Evolutionary conservation across 2,329 filamentous ascomycete genomes (phyloP).

Genomic region (Paramyrothecium sp.): DNA sequence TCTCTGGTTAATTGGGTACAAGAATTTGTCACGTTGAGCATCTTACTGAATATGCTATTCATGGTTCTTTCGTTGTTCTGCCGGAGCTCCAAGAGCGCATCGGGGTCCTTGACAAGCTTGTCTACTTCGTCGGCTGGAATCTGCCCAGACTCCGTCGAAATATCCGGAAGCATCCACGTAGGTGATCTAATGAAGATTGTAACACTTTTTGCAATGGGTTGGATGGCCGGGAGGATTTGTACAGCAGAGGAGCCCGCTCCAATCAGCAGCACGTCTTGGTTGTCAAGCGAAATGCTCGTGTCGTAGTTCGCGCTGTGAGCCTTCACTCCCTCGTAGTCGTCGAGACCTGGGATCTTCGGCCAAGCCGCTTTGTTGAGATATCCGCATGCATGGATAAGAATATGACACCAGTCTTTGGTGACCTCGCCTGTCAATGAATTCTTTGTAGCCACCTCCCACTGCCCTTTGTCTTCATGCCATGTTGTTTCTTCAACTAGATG

Average conservation of each 20-base stretch:
- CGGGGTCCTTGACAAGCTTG: slow-evolving; percentile 38
- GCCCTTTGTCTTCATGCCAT: slow-evolving; percentile 42
- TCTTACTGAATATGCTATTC: slow-evolving; percentile 37
- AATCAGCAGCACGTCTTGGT: slow-evolving; percentile 39
- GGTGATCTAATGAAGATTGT: slow-evolving; percentile 49
- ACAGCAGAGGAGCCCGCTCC: slow-evolving; percentile 44
- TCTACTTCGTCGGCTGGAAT: slow-evolving; percentile 37
- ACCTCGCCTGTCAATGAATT: slow-evolving; percentile 16
- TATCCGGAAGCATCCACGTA: slow-evolving; percentile 46
- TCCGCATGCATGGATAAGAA: slow-evolving; percentile 47
- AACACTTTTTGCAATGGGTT: slow-evolving; percentile 34
- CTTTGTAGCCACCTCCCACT: slow-evolving; percentile 40
- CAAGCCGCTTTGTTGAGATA: slow-evolving; percentile 50
- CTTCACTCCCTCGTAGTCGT: slow-evolving; percentile 44
- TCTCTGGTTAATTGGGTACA: no score
- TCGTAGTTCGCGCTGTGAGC: slow-evolving; percentile 55
- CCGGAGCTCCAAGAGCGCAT: slow-evolving; percentile 34
- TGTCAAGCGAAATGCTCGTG: slow-evolving; percentile 33
- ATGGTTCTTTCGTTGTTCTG: slow-evolving; percentile 43
- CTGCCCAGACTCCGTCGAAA: slow-evolving; percentile 8
- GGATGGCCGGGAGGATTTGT: slow-evolving; percentile 47
- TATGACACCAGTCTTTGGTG: slow-evolving; percentile 30
- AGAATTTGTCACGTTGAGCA: no score
- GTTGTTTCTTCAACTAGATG: slow-evolving; percentile 40
- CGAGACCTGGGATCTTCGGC: slow-evolving; percentile 46